These are phyloP conservation scores for Nemania serpens DNA, from an alignment of 2,329 filamentous ascomycete genomes.

Conservation along the genomic window DNA sequence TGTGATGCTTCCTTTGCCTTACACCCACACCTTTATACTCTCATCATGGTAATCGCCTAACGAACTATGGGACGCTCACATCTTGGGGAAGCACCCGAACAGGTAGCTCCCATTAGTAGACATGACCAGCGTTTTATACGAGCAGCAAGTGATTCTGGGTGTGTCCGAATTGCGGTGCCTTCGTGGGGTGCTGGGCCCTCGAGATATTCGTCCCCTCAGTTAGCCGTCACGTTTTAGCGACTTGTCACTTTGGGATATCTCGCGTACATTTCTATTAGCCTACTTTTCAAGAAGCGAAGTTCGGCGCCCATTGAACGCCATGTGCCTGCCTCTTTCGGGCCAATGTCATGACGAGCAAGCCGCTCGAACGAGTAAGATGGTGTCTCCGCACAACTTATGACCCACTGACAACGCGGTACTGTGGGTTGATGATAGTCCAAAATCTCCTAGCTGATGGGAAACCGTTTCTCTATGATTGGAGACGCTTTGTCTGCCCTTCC, in stretches of 20 bases:
- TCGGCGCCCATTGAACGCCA: conserved; percentile 16
- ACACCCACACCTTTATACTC: background rate
- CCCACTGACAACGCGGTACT: conserved; percentile 35
- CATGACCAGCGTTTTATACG: conserved; percentile 21
- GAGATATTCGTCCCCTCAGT: conserved; percentile 25
- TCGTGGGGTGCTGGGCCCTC: conserved; percentile 25
- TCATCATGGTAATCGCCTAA: background rate
- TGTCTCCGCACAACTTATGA: conserved; percentile 34
- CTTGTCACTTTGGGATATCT: conserved; percentile 24
- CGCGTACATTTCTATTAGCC: conserved; percentile 23
- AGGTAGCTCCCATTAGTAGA: background rate
- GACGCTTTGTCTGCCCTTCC: conserved; percentile 27
- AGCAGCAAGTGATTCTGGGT: background rate
- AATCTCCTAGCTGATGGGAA: conserved; percentile 46
- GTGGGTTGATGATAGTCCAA: conserved; percentile 24
- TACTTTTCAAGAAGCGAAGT: conserved; percentile 25
- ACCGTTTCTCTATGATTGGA: conserved; percentile 40
- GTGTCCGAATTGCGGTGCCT: conserved; percentile 27
- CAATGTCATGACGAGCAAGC: conserved; percentile 46
- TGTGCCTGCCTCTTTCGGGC: conserved; percentile 41
- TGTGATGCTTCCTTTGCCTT: background rate
- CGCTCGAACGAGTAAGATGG: conserved; percentile 36
- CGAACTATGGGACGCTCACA: background rate
- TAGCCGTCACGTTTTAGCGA: conserved; percentile 6
- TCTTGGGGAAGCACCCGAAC: background rate